phyloP scores from a whole-genome alignment of 148 eudicot genomes.

The Chenopodium album region DNA sequence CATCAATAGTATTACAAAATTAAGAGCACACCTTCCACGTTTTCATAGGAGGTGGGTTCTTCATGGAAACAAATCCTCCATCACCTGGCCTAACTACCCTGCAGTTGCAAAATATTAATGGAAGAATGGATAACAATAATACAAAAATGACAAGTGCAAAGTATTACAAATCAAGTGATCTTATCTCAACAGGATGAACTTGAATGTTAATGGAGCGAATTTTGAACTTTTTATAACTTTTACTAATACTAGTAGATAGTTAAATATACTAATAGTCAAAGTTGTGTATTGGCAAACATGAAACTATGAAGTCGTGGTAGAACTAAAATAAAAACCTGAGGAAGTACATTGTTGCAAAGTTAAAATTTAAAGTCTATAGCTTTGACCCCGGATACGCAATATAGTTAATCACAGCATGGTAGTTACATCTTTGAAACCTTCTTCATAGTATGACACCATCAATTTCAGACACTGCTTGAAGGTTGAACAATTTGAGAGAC shows the following conservation, averaged over 20 bases:
- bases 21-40: conserved; percentile 78
- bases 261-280: no score
- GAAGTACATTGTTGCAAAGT: not conserved
- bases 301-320: no score
- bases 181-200: no score
- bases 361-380: not conserved
- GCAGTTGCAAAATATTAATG: conserved; percentile 25
- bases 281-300: no score
- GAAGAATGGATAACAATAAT: not conserved
- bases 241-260: no score
- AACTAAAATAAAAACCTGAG: no score
- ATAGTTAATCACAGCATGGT: not conserved
- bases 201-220: no score
- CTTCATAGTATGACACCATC: not conserved
- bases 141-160: not conserved
- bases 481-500: not conserved
- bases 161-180: not conserved
- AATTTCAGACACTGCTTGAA: not conserved
- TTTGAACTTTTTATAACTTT: no score
- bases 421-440: not conserved
- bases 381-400: not conserved
- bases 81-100: conserved; percentile 89
- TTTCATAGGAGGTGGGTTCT: conserved; percentile 69
- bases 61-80: conserved; percentile 77
- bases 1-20: conserved; percentile 17